Conservation (phyloP, 2,329 filamentous ascomycete genomes). For the Alternaria gaisen region DNA sequence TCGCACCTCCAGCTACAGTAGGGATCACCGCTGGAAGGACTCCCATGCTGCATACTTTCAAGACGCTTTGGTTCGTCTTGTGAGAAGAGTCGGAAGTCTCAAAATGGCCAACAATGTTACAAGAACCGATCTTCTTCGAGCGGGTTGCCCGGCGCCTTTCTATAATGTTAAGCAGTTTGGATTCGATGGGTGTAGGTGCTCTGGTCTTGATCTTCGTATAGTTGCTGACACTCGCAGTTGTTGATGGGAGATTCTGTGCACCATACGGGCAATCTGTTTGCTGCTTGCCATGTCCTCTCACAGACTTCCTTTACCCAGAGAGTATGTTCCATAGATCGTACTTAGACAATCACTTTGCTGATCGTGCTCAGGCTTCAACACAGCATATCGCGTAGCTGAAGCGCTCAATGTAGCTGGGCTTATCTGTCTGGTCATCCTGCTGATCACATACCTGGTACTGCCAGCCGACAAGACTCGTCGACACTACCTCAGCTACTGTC, state of each 20-base stretch:
- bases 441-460: constrained; percentile 80
- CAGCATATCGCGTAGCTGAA: constrained; percentile 73
- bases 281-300: constrained; percentile 89
- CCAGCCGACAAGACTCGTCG: constrained; percentile 89
- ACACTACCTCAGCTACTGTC: constrained; percentile 91
- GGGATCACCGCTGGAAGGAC: constrained; percentile 12
- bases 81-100: constrained; percentile 7
- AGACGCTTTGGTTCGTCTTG: constrained; percentile 33
- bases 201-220: neutral
- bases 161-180: constrained; percentile 69
- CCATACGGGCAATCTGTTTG: constrained; percentile 66
- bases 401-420: constrained; percentile 83
- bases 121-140: constrained; percentile 48
- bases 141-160: constrained; percentile 74
- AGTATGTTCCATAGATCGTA: constrained; percentile 51
- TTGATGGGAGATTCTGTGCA: constrained; percentile 67
- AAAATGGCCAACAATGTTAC: constrained; percentile 34
- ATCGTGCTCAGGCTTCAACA: constrained; percentile 57
- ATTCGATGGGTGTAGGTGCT: constrained; percentile 71
- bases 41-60: constrained; percentile 36
- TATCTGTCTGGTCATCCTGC: constrained; percentile 75
- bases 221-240: constrained; percentile 56
- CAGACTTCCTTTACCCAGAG: constrained; percentile 75
- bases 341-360: constrained; percentile 9
- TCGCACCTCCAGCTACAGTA: neutral